Conservation (phyloP, 768 basidiomycete genomes). For the Lentinula guzmanii region DNA sequence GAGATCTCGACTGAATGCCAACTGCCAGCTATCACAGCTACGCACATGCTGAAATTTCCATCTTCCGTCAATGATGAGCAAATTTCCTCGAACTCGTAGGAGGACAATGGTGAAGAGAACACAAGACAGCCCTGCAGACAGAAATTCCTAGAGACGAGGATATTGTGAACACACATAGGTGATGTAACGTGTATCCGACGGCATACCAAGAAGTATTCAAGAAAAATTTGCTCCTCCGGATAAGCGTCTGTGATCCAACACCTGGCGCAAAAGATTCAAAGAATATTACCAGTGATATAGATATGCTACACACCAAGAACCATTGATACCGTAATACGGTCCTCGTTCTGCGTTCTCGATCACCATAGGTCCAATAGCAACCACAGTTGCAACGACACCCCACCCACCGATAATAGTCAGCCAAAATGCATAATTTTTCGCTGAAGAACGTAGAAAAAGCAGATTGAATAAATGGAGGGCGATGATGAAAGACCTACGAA, state of each 20-base stretch:
- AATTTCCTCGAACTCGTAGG: conserved; percentile 25
- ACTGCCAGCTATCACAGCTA: conserved; percentile 18
- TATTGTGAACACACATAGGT: not conserved
- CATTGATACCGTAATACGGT: conserved; percentile 34
- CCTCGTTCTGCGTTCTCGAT: conserved; percentile 23
- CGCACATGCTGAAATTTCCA: conserved; percentile 18
- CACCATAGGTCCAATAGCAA: conserved; percentile 28
- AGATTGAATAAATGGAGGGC: conserved; percentile 17
- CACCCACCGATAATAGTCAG: conserved; percentile 18
- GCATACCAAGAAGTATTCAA: conserved; percentile 37
- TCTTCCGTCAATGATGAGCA: conserved; percentile 11
- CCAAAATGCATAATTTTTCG: conserved; percentile 18
- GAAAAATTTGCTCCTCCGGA: conserved; percentile 24
- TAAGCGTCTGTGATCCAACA: conserved; percentile 39
- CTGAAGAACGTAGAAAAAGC: conserved; percentile 26
- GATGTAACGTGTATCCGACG: not conserved
- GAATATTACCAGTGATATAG: not conserved
- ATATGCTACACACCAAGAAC: conserved; percentile 21
- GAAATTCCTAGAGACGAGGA: conserved; percentile 14
- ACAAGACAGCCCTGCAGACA: conserved; percentile 16
- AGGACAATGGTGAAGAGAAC: conserved; percentile 19
- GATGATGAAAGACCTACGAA: conserved; percentile 10
- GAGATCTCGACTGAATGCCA: conserved; percentile 19
- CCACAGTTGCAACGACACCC: conserved; percentile 23
- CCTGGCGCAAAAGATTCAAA: not conserved